Evolutionary conservation across 129 eudicot species (phyloP), one percentile per base, ranked within the genome.

Genomic region (Heracleum sosnowskyi): DNA sequence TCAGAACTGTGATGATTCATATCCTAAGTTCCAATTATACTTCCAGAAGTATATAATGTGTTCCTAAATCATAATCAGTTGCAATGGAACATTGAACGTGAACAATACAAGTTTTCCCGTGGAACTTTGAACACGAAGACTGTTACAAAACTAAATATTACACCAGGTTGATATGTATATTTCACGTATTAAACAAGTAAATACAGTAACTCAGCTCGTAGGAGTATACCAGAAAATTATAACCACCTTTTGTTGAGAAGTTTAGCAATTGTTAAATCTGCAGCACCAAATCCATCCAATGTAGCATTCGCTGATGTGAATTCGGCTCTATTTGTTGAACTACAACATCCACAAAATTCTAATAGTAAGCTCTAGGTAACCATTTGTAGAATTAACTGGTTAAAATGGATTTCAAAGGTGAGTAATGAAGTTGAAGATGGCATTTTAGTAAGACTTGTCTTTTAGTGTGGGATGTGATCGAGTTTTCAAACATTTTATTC

Each of bases 261-360:
- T 85, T 84, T 86, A 22, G 98, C 85, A 12, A 91, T 82, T 51
- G 98, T 89, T 36, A 94, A 77, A 82, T 91, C 97, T 5, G 90
- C 93, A 76, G 90, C 86, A 55, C 98, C 98, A 76, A 94, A 94
- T 70, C 97, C 90, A 66, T 94, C 97, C 82, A 94, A 44, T 57
- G 84, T 78, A 34, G 96, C 90, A 60, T 83, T 83, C 13, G 96
- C 97, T 73, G 93, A 86, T 63, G 89, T 91, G 83, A 91, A 94
- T 82, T 87, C 96, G 1, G 98, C 97, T 81, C 97, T 89, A 12
- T 90, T 78, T 51, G 98, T 94, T 77, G 84, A 77, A 42, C 98
- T 94, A 79, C 78, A 34, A 77, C 74, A 49, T 20, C 47, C 69
- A 66, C 5, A 49, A 22, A 35, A 18, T 17, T 13, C 46, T 66